Conservation (phyloP, 805 yeast species). For the Candida cerambycidarum region DNA sequence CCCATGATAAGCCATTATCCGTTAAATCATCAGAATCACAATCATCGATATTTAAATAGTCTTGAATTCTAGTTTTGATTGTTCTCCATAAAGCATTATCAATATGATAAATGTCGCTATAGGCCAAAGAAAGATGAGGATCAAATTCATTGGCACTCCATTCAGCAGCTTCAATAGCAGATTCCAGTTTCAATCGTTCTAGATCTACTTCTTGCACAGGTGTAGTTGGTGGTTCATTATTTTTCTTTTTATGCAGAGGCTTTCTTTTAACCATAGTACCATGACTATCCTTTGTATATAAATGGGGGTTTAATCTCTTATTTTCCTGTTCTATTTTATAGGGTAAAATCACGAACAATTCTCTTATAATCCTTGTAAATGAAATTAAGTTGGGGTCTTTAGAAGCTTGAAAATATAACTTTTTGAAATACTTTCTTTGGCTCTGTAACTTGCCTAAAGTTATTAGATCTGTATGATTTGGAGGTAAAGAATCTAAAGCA, state of each 20-base stretch:
- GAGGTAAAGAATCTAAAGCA: slow-evolving; percentile 47
- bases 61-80: slow-evolving; percentile 63
- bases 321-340: slow-evolving; percentile 36
- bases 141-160: slow-evolving; percentile 61
- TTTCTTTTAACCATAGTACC: slow-evolving; percentile 27
- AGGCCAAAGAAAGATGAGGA: slow-evolving; percentile 74
- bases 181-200: slow-evolving; percentile 33
- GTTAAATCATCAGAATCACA: slow-evolving; percentile 36
- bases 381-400: slow-evolving; percentile 48
- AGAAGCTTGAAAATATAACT: slow-evolving; percentile 49
- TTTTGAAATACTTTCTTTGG: slow-evolving; percentile 53
- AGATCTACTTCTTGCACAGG: slow-evolving; percentile 27
- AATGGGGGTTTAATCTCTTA: slow-evolving; percentile 35
- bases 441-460: slow-evolving; percentile 43
- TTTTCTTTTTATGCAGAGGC: slow-evolving; percentile 20
- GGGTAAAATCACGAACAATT: slow-evolving; percentile 53
- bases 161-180: slow-evolving; percentile 47
- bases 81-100: slow-evolving; percentile 65
- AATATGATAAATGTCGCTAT: slow-evolving; percentile 63
- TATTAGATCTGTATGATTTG: slow-evolving; percentile 40
- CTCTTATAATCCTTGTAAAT: slow-evolving; percentile 57
- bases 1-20: slow-evolving; percentile 55
- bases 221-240: background rate
- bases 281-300: slow-evolving; percentile 31
- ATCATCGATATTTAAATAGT: slow-evolving; percentile 53